A percentile compares a stretch with the other conserved stretches of the same genome.
These are phyloP conservation scores for Fonsecaea erecta DNA, from an alignment of 2,329 filamentous ascomycete species.

Conservation along the genomic window DNA sequence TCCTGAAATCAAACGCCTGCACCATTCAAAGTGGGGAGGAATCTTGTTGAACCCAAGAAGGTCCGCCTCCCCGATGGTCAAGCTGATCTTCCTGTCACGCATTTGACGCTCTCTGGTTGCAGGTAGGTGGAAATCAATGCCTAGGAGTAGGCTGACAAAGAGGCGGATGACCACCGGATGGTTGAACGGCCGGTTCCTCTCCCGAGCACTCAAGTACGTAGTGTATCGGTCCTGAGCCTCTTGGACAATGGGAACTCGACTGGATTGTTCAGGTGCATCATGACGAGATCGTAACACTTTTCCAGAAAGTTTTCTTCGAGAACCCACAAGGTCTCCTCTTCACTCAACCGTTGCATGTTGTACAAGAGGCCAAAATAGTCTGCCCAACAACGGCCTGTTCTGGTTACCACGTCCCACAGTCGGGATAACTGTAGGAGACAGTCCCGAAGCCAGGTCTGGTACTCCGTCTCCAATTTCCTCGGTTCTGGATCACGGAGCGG, in stretches of 20 bases:
- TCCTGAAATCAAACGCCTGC: constrained; percentile 69
- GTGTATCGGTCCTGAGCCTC: constrained; percentile 49
- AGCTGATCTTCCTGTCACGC: constrained; percentile 28
- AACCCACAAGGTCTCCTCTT: constrained; percentile 61
- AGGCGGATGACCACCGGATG: constrained; percentile 50
- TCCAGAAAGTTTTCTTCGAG: constrained; percentile 66
- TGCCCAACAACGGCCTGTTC: constrained; percentile 65
- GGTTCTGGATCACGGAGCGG: constrained; percentile 5
- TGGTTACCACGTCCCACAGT: constrained; percentile 29
- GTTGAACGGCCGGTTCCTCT: constrained; percentile 54
- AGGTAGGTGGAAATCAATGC: constrained; percentile 45
- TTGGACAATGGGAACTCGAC: constrained; percentile 23
- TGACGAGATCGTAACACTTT: constrained; percentile 64
- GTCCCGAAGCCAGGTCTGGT: constrained; percentile 20
- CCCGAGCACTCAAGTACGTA: constrained; percentile 48
- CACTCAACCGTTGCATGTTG: constrained; percentile 68
- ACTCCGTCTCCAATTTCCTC: constrained; percentile 6
- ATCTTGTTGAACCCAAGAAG: constrained; percentile 27
- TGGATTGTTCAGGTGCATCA: constrained; percentile 45
- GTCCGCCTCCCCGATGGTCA: constrained; percentile 21
- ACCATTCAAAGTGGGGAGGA: constrained; percentile 52
- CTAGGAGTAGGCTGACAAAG: constrained; percentile 44
- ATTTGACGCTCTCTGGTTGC: constrained; percentile 53
- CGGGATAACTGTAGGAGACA: constrained; percentile 24
- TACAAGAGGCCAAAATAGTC: constrained; percentile 75